Conservation (phyloP, 257 asterid species). For the Solanum ossicruentum region DNA sequence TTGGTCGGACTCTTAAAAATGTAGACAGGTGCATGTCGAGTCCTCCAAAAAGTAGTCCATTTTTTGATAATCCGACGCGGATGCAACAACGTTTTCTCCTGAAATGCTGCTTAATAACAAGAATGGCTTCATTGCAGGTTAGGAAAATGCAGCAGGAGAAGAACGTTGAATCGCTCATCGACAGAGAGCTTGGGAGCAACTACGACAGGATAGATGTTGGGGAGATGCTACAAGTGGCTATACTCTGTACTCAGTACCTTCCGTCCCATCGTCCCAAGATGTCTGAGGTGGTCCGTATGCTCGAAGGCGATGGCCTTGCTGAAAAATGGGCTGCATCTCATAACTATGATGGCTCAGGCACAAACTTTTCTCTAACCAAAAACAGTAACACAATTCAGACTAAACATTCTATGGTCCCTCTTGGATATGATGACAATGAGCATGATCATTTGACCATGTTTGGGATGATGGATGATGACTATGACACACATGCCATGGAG, state of each 20-base stretch:
- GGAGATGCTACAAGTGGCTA: constrained; percentile 95
- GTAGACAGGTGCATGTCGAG: not conserved
- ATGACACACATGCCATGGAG: constrained; percentile 87
- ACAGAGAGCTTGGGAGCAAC: constrained; percentile 51
- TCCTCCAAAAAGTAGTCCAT: not conserved
- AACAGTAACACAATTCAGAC: constrained; percentile 5
- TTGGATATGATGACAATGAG: constrained; percentile 28
- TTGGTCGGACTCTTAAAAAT: not conserved
- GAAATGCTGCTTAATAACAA: not conserved
- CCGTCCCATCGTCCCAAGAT: constrained; percentile 84
- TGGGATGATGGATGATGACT: constrained; percentile 75
- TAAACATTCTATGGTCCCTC: not conserved
- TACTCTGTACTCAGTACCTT: constrained; percentile 74
- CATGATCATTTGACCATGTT: constrained; percentile 37
- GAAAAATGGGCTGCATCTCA: constrained; percentile 96
- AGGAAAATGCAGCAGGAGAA: constrained; percentile 63
- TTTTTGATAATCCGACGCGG: not conserved
- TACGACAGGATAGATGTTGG: constrained; percentile 71
- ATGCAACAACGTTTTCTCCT: not conserved
- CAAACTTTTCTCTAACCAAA: constrained; percentile 18
- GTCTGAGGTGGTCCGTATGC: constrained; percentile 89
- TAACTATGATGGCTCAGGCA: constrained; percentile 16
- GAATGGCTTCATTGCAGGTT: constrained; percentile 28
- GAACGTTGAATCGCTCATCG: constrained; percentile 55
- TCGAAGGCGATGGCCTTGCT: constrained; percentile 92